Evolutionary conservation across 2,329 filamentous ascomycete species (phyloP).

Genomic region (Helminthosporium solani): DNA sequence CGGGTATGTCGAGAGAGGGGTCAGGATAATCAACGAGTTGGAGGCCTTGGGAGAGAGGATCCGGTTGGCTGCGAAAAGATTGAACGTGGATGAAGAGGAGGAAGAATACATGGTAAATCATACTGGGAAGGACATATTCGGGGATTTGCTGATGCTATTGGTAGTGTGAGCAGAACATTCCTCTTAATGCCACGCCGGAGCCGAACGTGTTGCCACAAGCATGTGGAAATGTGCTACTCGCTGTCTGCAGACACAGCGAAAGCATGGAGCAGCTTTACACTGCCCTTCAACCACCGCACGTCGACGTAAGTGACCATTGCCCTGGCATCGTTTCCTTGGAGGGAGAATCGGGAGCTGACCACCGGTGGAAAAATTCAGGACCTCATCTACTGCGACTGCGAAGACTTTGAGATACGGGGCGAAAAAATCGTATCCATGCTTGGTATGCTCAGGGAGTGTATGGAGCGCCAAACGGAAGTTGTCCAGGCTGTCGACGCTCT

Average conservation of each 20-base stretch:
- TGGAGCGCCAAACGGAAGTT: slow-evolving; percentile 11
- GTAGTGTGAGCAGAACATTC: slow-evolving; percentile 3
- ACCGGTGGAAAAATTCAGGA: slow-evolving; percentile 1
- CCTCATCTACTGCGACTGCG: slow-evolving; percentile 12
- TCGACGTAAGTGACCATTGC: slow-evolving; percentile 7
- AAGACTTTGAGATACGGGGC: slow-evolving; percentile 9
- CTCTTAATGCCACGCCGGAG: background rate
- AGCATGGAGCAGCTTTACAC: slow-evolving; percentile 8
- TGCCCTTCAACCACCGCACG: slow-evolving; percentile 4
- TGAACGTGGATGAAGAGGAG: slow-evolving; percentile 3
- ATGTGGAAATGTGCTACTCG: slow-evolving; percentile 12
- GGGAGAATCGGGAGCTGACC: background rate
- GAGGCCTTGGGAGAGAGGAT: slow-evolving; percentile 8
- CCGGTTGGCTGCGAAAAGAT: slow-evolving; percentile 1
- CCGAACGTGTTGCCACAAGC: slow-evolving; percentile 2
- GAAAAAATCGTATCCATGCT: slow-evolving; percentile 9
- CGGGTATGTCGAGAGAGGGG: slow-evolving; percentile 7
- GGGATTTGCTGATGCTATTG: background rate
- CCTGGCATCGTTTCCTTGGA: background rate
- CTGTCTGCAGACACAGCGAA: slow-evolving; percentile 11
- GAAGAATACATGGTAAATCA: slow-evolving; percentile 1
- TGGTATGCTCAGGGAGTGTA: slow-evolving; percentile 7
- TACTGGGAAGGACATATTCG: background rate
- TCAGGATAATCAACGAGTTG: slow-evolving; percentile 7
- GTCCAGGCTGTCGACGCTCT: slow-evolving; percentile 8